Conservation (phyloP, 1,139 yeast species). For the Sugiyamaella pinicola region DNA sequence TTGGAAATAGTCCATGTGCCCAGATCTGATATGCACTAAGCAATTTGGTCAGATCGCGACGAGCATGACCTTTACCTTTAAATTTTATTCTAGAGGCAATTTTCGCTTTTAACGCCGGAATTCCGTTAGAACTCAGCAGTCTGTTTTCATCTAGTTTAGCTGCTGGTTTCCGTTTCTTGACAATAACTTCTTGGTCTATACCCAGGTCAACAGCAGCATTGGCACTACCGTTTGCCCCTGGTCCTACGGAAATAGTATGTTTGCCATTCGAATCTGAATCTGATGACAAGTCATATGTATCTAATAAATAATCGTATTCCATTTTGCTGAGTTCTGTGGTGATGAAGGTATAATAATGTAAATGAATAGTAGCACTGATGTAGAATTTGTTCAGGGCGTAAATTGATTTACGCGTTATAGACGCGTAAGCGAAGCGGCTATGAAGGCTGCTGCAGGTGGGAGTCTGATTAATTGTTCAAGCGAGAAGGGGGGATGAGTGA, state of each 20-base stretch:
- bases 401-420: neutral
- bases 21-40: constrained; percentile 75
- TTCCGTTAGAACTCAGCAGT: constrained; percentile 41
- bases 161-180: constrained; percentile 30
- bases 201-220: constrained; percentile 31
- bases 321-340: too few relatives aligned
- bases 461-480: too few relatives aligned
- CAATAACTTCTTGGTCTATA: constrained; percentile 42
- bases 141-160: constrained; percentile 45
- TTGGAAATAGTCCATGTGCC: constrained; percentile 82
- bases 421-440: neutral
- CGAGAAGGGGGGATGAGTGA: too few relatives aligned
- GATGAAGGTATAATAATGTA: too few relatives aligned
- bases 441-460: neutral
- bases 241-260: neutral
- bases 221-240: neutral
- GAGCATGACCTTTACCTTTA: constrained; percentile 46
- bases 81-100: constrained; percentile 36
- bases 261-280: constrained; percentile 7
- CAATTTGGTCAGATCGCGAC: constrained; percentile 52
- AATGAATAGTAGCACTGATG: too few relatives aligned
- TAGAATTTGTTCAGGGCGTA: neutral
- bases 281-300: constrained; percentile 14
- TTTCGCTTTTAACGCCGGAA: constrained; percentile 38
- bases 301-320: constrained; percentile 14